These are phyloP conservation scores for Penicillium sp. DNA, from an alignment of 2,329 filamentous ascomycete species.

Conservation along the genomic window DNA sequence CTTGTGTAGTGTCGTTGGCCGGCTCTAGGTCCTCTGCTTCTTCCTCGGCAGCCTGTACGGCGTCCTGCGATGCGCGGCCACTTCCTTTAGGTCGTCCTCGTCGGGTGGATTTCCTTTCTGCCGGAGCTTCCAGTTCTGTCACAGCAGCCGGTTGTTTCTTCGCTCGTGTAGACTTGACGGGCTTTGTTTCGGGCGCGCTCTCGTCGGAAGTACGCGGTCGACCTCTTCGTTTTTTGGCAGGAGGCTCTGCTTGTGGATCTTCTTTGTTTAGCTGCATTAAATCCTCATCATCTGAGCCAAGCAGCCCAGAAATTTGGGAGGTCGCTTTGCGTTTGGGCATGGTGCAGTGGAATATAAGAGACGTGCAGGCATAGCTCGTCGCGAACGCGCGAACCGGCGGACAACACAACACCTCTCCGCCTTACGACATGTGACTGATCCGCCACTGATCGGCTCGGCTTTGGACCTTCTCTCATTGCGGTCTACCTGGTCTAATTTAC, in stretches of 20 bases:
- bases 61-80: slow-evolving; percentile 27
- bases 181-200: slow-evolving; percentile 45
- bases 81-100: slow-evolving; percentile 36
- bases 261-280: slow-evolving; percentile 33
- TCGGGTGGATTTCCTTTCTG: slow-evolving; percentile 17
- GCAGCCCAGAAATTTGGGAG: slow-evolving; percentile 47
- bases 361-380: neutral
- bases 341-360: neutral
- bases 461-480: neutral
- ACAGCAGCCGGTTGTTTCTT: slow-evolving; percentile 27
- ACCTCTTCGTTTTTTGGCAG: slow-evolving; percentile 40
- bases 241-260: slow-evolving; percentile 33
- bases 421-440: slow-evolving; percentile 21
- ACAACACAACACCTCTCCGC: slow-evolving; percentile 24
- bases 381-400: slow-evolving; percentile 11
- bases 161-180: slow-evolving; percentile 25
- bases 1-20: slow-evolving; percentile 28
- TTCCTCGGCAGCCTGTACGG: slow-evolving; percentile 37
- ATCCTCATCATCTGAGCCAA: slow-evolving; percentile 51
- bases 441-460: slow-evolving; percentile 12
- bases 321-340: slow-evolving; percentile 47
- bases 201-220: slow-evolving; percentile 44
- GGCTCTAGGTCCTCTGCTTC: slow-evolving; percentile 42
- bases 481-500: neutral
- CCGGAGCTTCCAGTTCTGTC: slow-evolving; percentile 11